Percentiles rank a stretch among this genome's conserved stretches.
phyloP scores from a whole-genome alignment of 352 stramenopile genomes.

The Pythium coloratum region DNA sequence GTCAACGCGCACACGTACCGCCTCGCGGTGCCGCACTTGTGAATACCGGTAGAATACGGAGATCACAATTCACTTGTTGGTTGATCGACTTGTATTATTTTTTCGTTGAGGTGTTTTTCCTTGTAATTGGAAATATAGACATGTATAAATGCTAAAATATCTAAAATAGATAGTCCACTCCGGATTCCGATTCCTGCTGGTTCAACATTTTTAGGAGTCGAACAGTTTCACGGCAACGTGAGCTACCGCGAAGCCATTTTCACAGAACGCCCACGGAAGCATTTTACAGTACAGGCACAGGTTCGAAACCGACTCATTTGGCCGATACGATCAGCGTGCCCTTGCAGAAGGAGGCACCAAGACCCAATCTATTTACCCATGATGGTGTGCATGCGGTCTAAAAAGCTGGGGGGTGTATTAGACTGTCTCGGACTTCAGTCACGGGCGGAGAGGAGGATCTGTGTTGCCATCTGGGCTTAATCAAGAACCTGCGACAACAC shows the following conservation, averaged over 20 bases:
- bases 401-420: neutral
- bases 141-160: neutral
- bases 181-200: neutral
- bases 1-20: conserved; percentile 26
- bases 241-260: neutral
- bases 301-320: too few relatives aligned
- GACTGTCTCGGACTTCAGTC: neutral
- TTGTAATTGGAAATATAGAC: neutral
- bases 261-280: neutral
- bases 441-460: neutral
- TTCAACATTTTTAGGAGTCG: neutral
- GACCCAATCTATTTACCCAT: too few relatives aligned
- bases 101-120: too few relatives aligned
- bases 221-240: neutral
- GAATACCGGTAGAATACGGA: neutral
- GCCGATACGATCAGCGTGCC: too few relatives aligned
- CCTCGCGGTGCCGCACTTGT: neutral
- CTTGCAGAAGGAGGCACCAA: too few relatives aligned
- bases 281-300: too few relatives aligned
- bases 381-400: too few relatives aligned
- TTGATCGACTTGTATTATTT: neutral
- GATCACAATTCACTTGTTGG: neutral
- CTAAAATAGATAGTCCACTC: neutral
- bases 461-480: neutral
- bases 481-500: neutral